Evolutionary conservation across 1,139 yeast genomes (phyloP).

Genomic region (Suhomyces taliae): DNA sequence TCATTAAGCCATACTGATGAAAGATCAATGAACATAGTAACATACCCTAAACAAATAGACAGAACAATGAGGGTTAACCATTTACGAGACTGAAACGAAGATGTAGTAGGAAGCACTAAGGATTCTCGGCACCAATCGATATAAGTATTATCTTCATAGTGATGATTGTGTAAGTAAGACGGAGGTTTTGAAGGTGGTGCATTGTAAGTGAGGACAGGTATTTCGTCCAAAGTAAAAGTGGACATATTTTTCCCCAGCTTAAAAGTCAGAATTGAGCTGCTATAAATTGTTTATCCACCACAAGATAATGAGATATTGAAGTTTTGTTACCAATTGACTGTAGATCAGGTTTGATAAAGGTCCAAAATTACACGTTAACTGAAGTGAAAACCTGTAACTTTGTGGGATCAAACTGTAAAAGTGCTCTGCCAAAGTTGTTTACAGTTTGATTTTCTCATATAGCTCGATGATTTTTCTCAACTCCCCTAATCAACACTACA

Average conservation of each 20-base stretch:
- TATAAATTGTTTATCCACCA: too few species aligned
- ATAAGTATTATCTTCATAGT: constrained; percentile 34
- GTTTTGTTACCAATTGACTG: too few species aligned
- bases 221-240: constrained; percentile 4
- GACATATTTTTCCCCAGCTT: not conserved
- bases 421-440: too few species aligned
- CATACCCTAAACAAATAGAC: constrained; percentile 58
- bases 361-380: too few species aligned
- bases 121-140: constrained; percentile 32
- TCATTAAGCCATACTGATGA: constrained; percentile 64
- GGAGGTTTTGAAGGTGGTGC: constrained; percentile 1
- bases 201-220: constrained; percentile 7
- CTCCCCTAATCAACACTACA: not conserved
- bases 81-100: constrained; percentile 26
- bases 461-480: constrained; percentile 1
- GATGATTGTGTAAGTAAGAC: constrained; percentile 2
- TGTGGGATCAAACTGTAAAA: too few species aligned
- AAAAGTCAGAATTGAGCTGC: too few species aligned
- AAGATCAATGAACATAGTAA: constrained; percentile 62
- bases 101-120: constrained; percentile 9
- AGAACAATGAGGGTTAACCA: constrained; percentile 63
- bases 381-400: too few species aligned
- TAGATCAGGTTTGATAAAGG: too few species aligned
- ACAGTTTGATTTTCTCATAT: not conserved
- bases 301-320: too few species aligned